Conservation (phyloP, 1,139 yeast genomes). For the Magnusiomyces suaveolens region DNA sequence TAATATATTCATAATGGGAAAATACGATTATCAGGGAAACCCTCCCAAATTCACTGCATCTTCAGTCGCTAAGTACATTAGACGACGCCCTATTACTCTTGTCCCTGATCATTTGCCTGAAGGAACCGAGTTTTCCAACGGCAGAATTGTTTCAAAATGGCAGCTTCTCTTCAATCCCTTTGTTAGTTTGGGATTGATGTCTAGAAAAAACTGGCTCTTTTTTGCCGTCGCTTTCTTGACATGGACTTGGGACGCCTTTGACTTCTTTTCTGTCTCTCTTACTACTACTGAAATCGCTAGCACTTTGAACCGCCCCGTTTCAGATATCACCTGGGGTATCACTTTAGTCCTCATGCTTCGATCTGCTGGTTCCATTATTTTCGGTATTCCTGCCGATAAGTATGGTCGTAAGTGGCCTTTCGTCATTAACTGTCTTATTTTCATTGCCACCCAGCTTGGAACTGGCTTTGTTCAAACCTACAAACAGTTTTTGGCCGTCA, state of each 20-base stretch:
- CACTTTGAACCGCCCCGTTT: conserved; percentile 41
- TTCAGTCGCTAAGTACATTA: background rate
- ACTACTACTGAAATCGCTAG: conserved; percentile 49
- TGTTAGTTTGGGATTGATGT: conserved; percentile 41
- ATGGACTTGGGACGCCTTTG: conserved; percentile 77
- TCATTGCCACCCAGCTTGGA: conserved; percentile 56
- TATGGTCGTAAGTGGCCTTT: conserved; percentile 70
- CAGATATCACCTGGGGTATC: conserved; percentile 67
- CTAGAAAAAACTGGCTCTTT: conserved; percentile 47
- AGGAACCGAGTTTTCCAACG: conserved; percentile 20
- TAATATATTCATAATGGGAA: conserved; percentile 2
- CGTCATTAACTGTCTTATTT: conserved; percentile 42
- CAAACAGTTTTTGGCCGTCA: conserved; percentile 56
- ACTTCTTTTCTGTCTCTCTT: conserved; percentile 61
- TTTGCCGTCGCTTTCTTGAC: conserved; percentile 55
- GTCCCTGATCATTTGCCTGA: conserved; percentile 1
- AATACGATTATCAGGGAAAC: conserved; percentile 6
- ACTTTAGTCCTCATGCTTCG: conserved; percentile 71
- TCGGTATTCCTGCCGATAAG: conserved; percentile 57
- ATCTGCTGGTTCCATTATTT: conserved; percentile 65
- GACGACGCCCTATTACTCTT: background rate
- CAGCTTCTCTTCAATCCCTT: conserved; percentile 42
- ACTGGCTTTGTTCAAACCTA: conserved; percentile 62
- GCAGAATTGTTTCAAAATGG: background rate
- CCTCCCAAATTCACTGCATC: background rate